These are phyloP conservation scores for Inonotus obliquus DNA, from an alignment of 1,284 basidiomycete genomes.

Conservation along the genomic window DNA sequence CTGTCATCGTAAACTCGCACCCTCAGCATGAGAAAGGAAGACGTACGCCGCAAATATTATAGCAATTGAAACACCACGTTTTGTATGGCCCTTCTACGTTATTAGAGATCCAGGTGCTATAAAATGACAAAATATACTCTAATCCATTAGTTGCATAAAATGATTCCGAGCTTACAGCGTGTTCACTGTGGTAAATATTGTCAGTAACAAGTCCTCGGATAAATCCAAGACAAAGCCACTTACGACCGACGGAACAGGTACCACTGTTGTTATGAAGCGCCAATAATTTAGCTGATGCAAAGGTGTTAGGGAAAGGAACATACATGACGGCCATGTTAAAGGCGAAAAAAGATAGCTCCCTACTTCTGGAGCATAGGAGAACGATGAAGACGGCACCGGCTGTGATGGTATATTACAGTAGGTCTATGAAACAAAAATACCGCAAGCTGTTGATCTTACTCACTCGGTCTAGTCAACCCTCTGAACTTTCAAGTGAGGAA, in stretches of 20 bases:
- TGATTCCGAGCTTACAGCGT: neutral
- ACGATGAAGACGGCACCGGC: conserved; percentile 59
- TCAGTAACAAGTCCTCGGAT: neutral
- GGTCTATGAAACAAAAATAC: neutral
- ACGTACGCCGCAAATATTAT: conserved; percentile 52
- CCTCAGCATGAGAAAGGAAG: neutral
- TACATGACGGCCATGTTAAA: conserved; percentile 63
- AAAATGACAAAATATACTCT: neutral
- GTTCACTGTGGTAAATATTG: neutral
- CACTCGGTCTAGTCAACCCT: too few relatives aligned
- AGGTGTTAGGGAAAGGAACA: conserved; percentile 18
- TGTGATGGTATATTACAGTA: neutral
- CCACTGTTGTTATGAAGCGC: neutral
- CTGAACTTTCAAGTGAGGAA: too few relatives aligned
- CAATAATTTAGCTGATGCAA: neutral
- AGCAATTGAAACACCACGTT: conserved; percentile 64
- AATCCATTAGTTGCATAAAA: neutral
- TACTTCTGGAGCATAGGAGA: conserved; percentile 54
- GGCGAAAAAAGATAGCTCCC: conserved; percentile 65
- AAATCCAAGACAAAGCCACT: neutral
- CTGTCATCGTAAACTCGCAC: neutral
- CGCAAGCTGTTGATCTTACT: too few relatives aligned
- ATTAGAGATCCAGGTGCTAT: conserved; percentile 57
- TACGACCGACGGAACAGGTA: neutral
- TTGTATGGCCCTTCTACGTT: conserved; percentile 73